Evolutionary conservation across 2,329 filamentous ascomycete genomes (phyloP), one percentile per base, ranked within the genome.

Genomic region (Hymenoscyphus fructigenus): DNA sequence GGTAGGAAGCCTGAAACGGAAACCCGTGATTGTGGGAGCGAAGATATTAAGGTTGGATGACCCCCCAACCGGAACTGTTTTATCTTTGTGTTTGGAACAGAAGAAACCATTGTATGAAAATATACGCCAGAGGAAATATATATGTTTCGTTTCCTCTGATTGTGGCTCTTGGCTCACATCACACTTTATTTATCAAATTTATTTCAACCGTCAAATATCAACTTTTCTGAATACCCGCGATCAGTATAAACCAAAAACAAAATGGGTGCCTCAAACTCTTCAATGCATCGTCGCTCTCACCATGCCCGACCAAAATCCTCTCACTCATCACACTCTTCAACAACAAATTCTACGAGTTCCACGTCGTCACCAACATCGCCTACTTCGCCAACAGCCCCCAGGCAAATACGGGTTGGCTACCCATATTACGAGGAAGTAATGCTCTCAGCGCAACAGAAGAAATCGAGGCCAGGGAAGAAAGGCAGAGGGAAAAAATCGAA

Each of bases 361-460:
- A 41, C 57, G 28, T n/a, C 20, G 12, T 59, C 57, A 41, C 29
- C 55, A n/a, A 36, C 29, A 20, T 47, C 57, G 3, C 34, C 57
- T 23, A 29, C 36, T 23, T 12, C 58, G 38, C 34, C n/a, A 20
- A 29, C 58, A 38, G 26, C 58, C 20, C 34, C 58, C 5, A 59
- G 17, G 26, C 58, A 23, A 59, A 59, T 59, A 41, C 58, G 58
- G 15, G 20, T 59, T n/a, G 58, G 58, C 20, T 59, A 59, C 34
- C 58, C 58, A 17, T 59, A 59, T 34, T 59, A 59, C 58, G 58
- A 59, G 26, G 58, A 59, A 59, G 58, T 59, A 6, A 59, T 59
- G 58, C 36, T 29, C 5, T 36, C 32, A n/a, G 34, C 58, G 15
- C 32, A 59, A 47, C 58, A 58, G 29, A 34, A 58, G n/a, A 58